Conservation (phyloP, 495 filamentous ascomycete genomes). For the Poronia punctata region DNA sequence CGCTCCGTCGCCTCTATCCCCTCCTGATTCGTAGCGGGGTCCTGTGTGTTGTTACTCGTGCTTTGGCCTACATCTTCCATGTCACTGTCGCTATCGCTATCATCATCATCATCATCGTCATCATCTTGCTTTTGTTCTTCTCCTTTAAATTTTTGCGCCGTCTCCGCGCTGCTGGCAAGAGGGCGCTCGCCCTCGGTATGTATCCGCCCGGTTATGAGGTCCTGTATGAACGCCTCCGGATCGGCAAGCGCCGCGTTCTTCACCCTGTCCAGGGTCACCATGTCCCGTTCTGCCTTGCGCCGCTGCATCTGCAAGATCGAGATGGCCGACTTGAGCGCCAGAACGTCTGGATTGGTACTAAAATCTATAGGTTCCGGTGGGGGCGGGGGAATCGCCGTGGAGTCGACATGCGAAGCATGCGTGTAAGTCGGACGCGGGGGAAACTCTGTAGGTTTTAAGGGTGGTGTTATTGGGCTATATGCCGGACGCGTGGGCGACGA, state of each 20-base stretch:
- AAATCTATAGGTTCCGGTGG: conserved; percentile 62
- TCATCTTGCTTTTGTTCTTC: conserved; percentile 30
- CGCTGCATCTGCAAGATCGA: conserved; percentile 78
- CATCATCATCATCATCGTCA: conserved; percentile 23
- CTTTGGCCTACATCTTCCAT: conserved; percentile 12
- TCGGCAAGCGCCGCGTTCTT: conserved; percentile 59
- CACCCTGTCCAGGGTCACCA: conserved; percentile 54
- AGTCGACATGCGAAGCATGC: conserved; percentile 31
- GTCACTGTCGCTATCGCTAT: conserved; percentile 3
- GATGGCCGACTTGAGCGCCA: conserved; percentile 73
- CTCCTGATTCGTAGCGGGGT: background rate
- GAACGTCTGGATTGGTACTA: conserved; percentile 73
- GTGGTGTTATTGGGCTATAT: conserved; percentile 41
- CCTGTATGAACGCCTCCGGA: conserved; percentile 60
- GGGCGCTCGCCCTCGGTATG: conserved; percentile 29
- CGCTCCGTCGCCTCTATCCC: background rate
- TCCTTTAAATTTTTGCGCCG: too few relatives aligned
- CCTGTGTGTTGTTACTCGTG: too few relatives aligned
- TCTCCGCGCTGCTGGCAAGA: conserved; percentile 5
- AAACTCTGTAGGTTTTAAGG: conserved; percentile 19
- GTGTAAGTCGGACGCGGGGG: conserved; percentile 32
- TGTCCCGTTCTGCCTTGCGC: conserved; percentile 63
- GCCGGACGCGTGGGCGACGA: conserved; percentile 31
- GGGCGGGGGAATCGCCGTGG: conserved; percentile 40
- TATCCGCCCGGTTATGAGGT: conserved; percentile 49